Base-by-base conservation (phyloP, 257 asterid genomes). In the Scutellaria minor region DNA sequence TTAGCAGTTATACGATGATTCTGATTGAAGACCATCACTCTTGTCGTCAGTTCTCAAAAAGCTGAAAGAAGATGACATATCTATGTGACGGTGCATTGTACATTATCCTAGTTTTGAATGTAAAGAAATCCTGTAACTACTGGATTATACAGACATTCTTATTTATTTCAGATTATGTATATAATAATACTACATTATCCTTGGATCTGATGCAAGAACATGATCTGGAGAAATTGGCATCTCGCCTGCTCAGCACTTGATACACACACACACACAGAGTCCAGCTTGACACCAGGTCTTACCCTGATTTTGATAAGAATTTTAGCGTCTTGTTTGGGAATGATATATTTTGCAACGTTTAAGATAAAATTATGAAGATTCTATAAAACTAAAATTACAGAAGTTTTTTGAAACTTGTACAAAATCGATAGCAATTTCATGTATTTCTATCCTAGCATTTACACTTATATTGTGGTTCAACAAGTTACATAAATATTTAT, bases 121-220 rank as follows among this genome's bases (percentile, higher is more conserved):
- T 18, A 18, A 18, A 18, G 53, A 42, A 42, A 42, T 9, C 54
- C 54, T 42, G 44, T 53, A 42, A 20, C 40, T 62, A 46, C 52
- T 31, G 11, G 6, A 3, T 58, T 58, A 35, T 12, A 12, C 4
- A 0, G 10, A 48, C n/a, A 7, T 24, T 66, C 27, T 48, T 31
- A n/a, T 6, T 65, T 47, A 65, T 47, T 65, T 65, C 24, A 11
- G 57, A 15, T 24, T 12, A 50, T 48, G 7, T 50, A 5, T 45
- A 41, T n/a, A 18, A 62, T 62, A 5, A 11, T 24, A 9, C 4
- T 22, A 31, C 18, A 5, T 37, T 11, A 24, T 57, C 35, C 64
- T 27, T 57, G 64, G 64, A 57, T 57, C 45, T 57, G 44, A 31
- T 27, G 64, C 12, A 31, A 57, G 18, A 57, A 27, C 13, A 57